Evolutionary conservation across 1,284 basidiomycete genomes (phyloP), one percentile per base, ranked within the genome.

Genomic region (Melampsora larici-populina): DNA sequence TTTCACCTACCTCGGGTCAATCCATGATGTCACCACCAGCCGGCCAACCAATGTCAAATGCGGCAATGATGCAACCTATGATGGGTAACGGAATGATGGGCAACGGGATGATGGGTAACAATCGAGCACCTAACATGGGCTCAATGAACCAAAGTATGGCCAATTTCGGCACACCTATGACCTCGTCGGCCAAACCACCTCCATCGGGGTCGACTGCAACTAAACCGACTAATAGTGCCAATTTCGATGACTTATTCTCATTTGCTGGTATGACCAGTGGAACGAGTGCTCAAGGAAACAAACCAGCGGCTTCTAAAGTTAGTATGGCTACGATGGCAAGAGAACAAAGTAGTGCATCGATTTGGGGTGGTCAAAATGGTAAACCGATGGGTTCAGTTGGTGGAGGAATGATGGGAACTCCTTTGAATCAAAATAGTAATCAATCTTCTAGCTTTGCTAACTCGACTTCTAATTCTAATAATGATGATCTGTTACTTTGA

Each of bases 291-390:
- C 29, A 66, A 11, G 63, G 43, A 8, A 40, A 31, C 24, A 73
- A 73, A 46, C 8, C 67, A 17, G 33, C 48, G 15, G 26, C 65
- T 46, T 13, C 65, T 24, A 76, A 55, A 15, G 33, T 76, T 13
- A 76, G 65, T 40, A 76, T 76, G 73, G 73, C 73, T 15, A 64
- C 65, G 29, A 76, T 76, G 73, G 73, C 73, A 6, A 55, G 66
- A 69, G 65, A 76, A 69, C 73, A 76, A 55, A 76, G 73, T 36
- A 76, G 73, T 51, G 73, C 73, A 21, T 76, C 73, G 17, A 76
- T 76, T 67, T 76, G 73, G 73, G 73, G 73, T 29, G 65, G 62
- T 64, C 18, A 36, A 18, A 17, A 64, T 9, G 26, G 0, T 18
- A 17, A 64, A 33, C 62, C 62, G 18, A 18, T 24, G 5, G 24